Conservation (phyloP, 2,329 filamentous ascomycete genomes). For the Reticulascus tulasneorum region DNA sequence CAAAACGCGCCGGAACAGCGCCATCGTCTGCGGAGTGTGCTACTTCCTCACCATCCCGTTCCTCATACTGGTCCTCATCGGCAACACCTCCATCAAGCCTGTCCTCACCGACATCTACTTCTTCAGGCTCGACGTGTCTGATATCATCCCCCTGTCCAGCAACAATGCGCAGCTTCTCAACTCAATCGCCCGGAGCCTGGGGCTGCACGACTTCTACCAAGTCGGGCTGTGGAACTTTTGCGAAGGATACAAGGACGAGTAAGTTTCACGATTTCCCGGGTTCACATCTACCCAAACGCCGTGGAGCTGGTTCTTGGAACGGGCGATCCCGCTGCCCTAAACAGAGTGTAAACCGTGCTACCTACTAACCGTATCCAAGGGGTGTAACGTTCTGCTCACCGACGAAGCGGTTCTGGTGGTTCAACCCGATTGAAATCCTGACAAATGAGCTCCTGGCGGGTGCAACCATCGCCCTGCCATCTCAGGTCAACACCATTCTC, state of each 20-base stretch:
- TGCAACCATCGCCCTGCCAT: conserved; percentile 77
- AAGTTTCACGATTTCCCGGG: conserved; percentile 19
- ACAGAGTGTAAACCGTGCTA: no score
- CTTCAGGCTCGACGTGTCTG: conserved; percentile 75
- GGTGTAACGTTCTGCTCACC: conserved; percentile 74
- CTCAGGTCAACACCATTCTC: conserved; percentile 68
- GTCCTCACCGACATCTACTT: conserved; percentile 74
- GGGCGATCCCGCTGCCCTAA: no score
- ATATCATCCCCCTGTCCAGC: conserved; percentile 72
- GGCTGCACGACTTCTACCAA: conserved; percentile 91
- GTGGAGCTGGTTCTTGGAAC: no score
- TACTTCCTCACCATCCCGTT: conserved; percentile 76
- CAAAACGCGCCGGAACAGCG: conserved; percentile 55
- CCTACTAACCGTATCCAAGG: conserved; percentile 47
- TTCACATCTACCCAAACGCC: neutral
- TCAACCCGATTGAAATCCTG: conserved; percentile 82
- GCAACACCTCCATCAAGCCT: conserved; percentile 61
- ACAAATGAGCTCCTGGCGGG: conserved; percentile 75
- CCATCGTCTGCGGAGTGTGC: conserved; percentile 61
- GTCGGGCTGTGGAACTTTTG: conserved; percentile 91
- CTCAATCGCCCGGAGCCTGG: conserved; percentile 79
- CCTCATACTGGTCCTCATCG: conserved; percentile 73
- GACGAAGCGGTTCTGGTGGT: conserved; percentile 75
- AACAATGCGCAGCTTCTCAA: conserved; percentile 71
- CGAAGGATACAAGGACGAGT: conserved; percentile 72